phyloP scores from a whole-genome alignment of 1,139 yeast species.

The Suhomyces bokatorum region DNA sequence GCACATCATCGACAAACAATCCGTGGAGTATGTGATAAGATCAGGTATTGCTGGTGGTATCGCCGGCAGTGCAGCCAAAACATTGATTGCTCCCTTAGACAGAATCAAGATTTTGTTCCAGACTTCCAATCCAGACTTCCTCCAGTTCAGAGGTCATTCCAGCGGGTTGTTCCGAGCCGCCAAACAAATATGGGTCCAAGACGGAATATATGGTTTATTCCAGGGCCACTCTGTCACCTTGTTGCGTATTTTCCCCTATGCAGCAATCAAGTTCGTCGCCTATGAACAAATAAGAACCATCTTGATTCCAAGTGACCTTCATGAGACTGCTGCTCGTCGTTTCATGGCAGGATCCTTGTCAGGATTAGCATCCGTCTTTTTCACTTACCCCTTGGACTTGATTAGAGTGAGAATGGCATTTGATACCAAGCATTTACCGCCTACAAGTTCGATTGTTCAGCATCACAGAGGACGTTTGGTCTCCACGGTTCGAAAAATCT shows the following conservation, averaged over 20 bases:
- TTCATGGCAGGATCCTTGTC: constrained; percentile 88
- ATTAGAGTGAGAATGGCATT: constrained; percentile 90
- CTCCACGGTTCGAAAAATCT: constrained; percentile 56
- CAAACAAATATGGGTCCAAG: constrained; percentile 58
- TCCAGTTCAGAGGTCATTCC: constrained; percentile 77
- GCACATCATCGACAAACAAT: constrained; percentile 58
- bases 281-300: constrained; percentile 87
- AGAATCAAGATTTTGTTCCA: constrained; percentile 93
- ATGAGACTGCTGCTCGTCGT: constrained; percentile 81
- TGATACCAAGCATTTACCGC: constrained; percentile 50
- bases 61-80: constrained; percentile 94
- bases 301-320: constrained; percentile 68
- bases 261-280: constrained; percentile 96
- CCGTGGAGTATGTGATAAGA: constrained; percentile 73
- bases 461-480: constrained; percentile 51
- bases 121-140: constrained; percentile 88
- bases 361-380: constrained; percentile 81
- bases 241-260: constrained; percentile 90
- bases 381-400: constrained; percentile 90
- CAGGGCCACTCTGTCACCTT: constrained; percentile 96
- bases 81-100: constrained; percentile 92
- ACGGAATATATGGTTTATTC: constrained; percentile 81
- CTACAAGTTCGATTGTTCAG: constrained; percentile 18
- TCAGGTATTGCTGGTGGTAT: constrained; percentile 94
- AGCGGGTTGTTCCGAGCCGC: constrained; percentile 77